phyloP scores from a whole-genome alignment of 805 yeast genomes.

The Candida jianshihensis region DNA sequence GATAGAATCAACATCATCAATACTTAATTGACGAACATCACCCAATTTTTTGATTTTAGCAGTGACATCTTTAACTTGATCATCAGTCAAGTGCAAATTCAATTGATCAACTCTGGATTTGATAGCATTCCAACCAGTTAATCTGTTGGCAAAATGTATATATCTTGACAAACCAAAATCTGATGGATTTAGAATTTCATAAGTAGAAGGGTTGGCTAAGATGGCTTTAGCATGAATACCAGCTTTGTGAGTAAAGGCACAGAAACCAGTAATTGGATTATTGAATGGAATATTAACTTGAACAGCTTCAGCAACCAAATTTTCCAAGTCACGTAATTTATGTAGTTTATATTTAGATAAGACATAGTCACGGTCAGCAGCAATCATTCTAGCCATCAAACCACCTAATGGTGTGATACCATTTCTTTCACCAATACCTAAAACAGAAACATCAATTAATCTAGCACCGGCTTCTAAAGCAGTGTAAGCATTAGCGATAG shows the following conservation, averaged over 20 bases:
- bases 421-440: conserved; percentile 98
- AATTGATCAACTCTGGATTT: conserved; percentile 96
- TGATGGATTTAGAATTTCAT: conserved; percentile 89
- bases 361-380: conserved; percentile 95
- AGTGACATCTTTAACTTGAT: conserved; percentile 92
- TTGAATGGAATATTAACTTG: conserved; percentile 96
- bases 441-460: conserved; percentile 88
- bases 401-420: conserved; percentile 98
- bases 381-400: conserved; percentile 98
- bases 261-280: conserved; percentile 98
- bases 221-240: conserved; percentile 99
- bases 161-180: conserved; percentile 96
- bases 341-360: conserved; percentile 90
- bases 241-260: conserved; percentile 99
- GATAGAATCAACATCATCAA: conserved; percentile 96
- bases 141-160: conserved; percentile 95
- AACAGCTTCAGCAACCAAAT: conserved; percentile 93
- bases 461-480: conserved; percentile 97
- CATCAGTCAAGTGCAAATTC: conserved; percentile 83
- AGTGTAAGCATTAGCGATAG: conserved; percentile 96
- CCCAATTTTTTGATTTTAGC: conserved; percentile 89
- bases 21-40: conserved; percentile 87
- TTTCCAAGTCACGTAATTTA: conserved; percentile 92
- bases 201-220: conserved; percentile 97
- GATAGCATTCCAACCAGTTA: conserved; percentile 99